Percentiles rank a stretch among this genome's conserved stretches.
Evolutionary conservation across 129 eudicot genomes (phyloP).

Genomic region (Solidago caesia): DNA sequence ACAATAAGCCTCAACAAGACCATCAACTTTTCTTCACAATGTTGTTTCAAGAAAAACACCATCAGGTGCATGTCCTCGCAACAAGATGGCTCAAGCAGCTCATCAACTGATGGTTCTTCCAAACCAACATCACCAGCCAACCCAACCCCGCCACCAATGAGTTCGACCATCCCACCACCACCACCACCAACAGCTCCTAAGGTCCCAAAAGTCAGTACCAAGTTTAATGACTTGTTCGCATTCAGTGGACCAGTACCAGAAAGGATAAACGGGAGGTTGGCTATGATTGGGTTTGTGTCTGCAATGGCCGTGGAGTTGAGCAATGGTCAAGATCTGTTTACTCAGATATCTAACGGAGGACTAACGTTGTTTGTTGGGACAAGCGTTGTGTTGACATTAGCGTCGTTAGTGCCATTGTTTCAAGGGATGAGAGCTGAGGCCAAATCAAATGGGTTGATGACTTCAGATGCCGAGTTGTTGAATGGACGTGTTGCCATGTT

Average conservation of each 20-base stretch:
- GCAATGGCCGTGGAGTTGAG: constrained; percentile 65
- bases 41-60: background rate
- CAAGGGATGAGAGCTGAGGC: constrained; percentile 64
- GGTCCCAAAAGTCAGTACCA: constrained; percentile 52
- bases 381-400: constrained; percentile 49
- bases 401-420: constrained; percentile 76
- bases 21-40: background rate
- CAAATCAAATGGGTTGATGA: constrained; percentile 61
- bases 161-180: constrained; percentile 26
- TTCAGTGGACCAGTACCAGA: constrained; percentile 94
- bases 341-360: constrained; percentile 75
- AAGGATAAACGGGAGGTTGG: constrained; percentile 81
- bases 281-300: constrained; percentile 81
- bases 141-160: constrained; percentile 5
- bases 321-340: constrained; percentile 53
- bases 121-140: constrained; percentile 3
- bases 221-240: constrained; percentile 56
- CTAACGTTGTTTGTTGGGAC: constrained; percentile 58
- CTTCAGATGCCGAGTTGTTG: constrained; percentile 81
- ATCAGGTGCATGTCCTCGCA: constrained; percentile 26
- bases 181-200: constrained; percentile 32
- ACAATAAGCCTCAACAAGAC: constrained; percentile 3
- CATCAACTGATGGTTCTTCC: constrained; percentile 23
- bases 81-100: background rate
- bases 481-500: constrained; percentile 85